These are phyloP conservation scores for Danielia reshetovae DNA, from an alignment of 805 yeast genomes.

Conservation along the genomic window DNA sequence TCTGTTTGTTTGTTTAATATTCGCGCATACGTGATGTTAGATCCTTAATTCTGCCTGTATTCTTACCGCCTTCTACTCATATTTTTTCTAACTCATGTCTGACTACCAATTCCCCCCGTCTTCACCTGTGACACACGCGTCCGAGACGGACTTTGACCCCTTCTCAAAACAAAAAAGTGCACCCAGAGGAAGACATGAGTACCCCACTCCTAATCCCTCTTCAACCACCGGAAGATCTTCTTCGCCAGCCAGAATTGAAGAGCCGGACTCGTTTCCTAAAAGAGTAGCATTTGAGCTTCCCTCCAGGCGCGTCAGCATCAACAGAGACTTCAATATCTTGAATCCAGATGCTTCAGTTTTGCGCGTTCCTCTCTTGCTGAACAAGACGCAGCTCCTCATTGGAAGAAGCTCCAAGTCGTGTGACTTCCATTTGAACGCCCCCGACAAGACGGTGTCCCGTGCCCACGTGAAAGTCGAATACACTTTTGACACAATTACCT, in stretches of 20 bases:
- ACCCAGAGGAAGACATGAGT: slow-evolving; percentile 27
- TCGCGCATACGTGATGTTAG: slow-evolving; percentile 1
- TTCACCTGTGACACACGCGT: slow-evolving; percentile 40
- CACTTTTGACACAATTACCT: slow-evolving; percentile 38
- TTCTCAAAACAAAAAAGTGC: slow-evolving; percentile 5
- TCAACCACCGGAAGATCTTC: slow-evolving; percentile 40
- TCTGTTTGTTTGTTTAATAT: slow-evolving; percentile 9
- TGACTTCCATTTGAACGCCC: slow-evolving; percentile 41
- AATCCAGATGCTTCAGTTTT: slow-evolving; percentile 29
- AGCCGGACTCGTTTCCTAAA: slow-evolving; percentile 2
- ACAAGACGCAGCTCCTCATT: slow-evolving; percentile 39
- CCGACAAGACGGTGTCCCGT: slow-evolving; percentile 61
- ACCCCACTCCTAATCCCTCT: slow-evolving; percentile 75
- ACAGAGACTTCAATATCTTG: slow-evolving; percentile 33
- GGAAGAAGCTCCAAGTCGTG: slow-evolving; percentile 70
- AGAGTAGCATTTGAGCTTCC: background rate
- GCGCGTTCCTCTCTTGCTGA: slow-evolving; percentile 38
- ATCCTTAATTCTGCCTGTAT: background rate
- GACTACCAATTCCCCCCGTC: slow-evolving; percentile 48
- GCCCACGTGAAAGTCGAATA: slow-evolving; percentile 56
- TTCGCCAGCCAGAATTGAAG: slow-evolving; percentile 29
- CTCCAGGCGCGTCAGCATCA: slow-evolving; percentile 18
- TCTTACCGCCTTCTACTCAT: slow-evolving; percentile 1
- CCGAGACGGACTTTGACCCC: slow-evolving; percentile 15
- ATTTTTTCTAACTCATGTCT: slow-evolving; percentile 15